A percentile compares a stretch with the other conserved stretches of the same genome.
Evolutionary conservation across 1,139 yeast genomes (phyloP).

Genomic region (Meyerozyma athensensis): DNA sequence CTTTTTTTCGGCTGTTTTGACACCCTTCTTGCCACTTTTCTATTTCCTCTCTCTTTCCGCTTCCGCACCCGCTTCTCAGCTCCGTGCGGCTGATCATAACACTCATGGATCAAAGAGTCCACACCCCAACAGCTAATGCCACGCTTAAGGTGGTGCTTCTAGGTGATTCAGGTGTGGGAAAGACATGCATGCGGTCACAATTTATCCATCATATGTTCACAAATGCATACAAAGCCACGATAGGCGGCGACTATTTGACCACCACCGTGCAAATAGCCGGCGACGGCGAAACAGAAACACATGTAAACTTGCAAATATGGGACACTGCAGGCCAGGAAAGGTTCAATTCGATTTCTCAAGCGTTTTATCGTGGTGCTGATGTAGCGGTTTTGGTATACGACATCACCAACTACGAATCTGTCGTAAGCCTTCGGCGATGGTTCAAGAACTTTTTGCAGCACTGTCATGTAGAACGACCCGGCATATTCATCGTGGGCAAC

Average conservation of each 20-base stretch:
- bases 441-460: slow-evolving; percentile 45
- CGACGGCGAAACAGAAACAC: slow-evolving; percentile 2
- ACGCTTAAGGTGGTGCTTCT: slow-evolving; percentile 49
- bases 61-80: no score
- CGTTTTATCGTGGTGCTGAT: slow-evolving; percentile 60
- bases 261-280: slow-evolving; percentile 26
- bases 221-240: slow-evolving; percentile 56
- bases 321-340: slow-evolving; percentile 68
- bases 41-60: no score
- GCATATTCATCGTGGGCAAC: slow-evolving; percentile 53
- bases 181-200: slow-evolving; percentile 56
- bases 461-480: slow-evolving; percentile 47
- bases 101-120: no score
- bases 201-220: slow-evolving; percentile 55
- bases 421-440: slow-evolving; percentile 50
- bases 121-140: neutral
- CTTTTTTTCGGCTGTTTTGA: no score
- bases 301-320: slow-evolving; percentile 52
- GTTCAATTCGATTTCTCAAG: slow-evolving; percentile 54
- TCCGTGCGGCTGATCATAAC: no score
- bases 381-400: slow-evolving; percentile 56
- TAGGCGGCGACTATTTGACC: slow-evolving; percentile 59
- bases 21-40: no score
- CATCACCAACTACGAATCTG: slow-evolving; percentile 51
- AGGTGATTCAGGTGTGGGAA: slow-evolving; percentile 63